phyloP scores from a whole-genome alignment of 495 filamentous ascomycete genomes.

The Aspergillus steynii region DNA sequence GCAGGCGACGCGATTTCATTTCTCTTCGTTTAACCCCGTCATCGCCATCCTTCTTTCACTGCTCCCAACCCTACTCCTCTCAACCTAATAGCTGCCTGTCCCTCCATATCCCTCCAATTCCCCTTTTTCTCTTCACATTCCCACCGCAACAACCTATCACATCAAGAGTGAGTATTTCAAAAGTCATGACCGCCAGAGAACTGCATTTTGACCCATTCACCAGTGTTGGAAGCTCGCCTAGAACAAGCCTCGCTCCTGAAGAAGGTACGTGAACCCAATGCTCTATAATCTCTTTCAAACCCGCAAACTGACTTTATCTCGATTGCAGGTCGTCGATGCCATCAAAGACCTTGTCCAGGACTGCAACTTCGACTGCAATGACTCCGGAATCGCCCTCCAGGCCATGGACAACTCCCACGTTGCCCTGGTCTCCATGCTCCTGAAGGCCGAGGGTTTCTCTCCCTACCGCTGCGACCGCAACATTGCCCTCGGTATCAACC shows the following conservation, averaged over 20 bases:
- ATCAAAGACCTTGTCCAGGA: slow-evolving; percentile 99
- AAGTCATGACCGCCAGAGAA: background rate
- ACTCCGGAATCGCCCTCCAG: slow-evolving; percentile 95
- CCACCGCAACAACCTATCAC: slow-evolving; percentile 19
- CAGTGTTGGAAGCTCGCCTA: slow-evolving; percentile 95
- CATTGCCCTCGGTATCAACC: slow-evolving; percentile 96
- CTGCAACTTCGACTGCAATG: slow-evolving; percentile 99
- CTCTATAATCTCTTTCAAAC: background rate
- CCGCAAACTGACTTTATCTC: slow-evolving; percentile 14
- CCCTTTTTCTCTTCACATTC: slow-evolving; percentile 5
- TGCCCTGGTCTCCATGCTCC: slow-evolving; percentile 97
- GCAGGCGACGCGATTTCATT: slow-evolving; percentile 35
- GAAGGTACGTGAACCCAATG: slow-evolving; percentile 62
- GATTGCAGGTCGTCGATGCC: slow-evolving; percentile 83
- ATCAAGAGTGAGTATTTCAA: slow-evolving; percentile 37
- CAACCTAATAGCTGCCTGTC: background rate
- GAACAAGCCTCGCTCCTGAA: slow-evolving; percentile 94
- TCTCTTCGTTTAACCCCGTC: slow-evolving; percentile 25
- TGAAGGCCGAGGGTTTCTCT: slow-evolving; percentile 92
- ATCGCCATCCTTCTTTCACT: slow-evolving; percentile 22
- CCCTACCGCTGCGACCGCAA: slow-evolving; percentile 99
- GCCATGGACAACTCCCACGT: slow-evolving; percentile 99
- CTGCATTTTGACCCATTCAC: slow-evolving; percentile 16
- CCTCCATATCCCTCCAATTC: background rate
- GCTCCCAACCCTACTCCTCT: background rate